phyloP scores from a whole-genome alignment of 495 filamentous ascomycete genomes.

The Aspergillus wentii region DNA sequence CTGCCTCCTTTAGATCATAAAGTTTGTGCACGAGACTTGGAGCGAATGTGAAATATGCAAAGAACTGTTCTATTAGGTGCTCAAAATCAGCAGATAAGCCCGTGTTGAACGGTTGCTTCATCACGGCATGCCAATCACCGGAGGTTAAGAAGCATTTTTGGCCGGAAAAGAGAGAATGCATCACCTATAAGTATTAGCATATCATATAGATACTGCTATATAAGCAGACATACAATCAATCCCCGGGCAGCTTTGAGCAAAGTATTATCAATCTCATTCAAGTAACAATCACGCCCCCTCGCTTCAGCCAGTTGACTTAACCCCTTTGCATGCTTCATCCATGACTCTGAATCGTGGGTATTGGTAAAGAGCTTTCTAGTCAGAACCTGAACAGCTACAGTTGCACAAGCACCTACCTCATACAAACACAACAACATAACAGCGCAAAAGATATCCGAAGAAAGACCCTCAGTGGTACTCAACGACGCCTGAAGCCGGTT shows the following conservation, averaged over 20 bases:
- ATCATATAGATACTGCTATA: background rate
- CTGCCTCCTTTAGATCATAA: constrained; percentile 17
- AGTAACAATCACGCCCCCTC: constrained; percentile 23
- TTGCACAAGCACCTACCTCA: constrained; percentile 18
- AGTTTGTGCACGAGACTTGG: constrained; percentile 28
- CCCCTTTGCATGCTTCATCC: constrained; percentile 35
- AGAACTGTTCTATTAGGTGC: constrained; percentile 22
- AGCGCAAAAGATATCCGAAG: constrained; percentile 26
- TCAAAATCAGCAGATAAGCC: constrained; percentile 11
- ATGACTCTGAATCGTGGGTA: constrained; percentile 22
- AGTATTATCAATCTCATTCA: constrained; percentile 18
- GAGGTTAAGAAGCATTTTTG: constrained; percentile 26
- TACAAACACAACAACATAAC: constrained; percentile 31
- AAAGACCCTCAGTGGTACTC: constrained; percentile 18
- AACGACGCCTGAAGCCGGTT: constrained; percentile 20
- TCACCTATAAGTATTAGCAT: constrained; percentile 16
- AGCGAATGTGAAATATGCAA: constrained; percentile 25
- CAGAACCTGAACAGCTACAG: background rate
- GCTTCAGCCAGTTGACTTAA: constrained; percentile 23
- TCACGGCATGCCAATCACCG: constrained; percentile 26
- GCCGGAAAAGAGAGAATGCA: constrained; percentile 32
- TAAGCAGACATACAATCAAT: constrained; percentile 20
- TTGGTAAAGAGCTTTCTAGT: constrained; percentile 26
- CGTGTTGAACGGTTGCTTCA: constrained; percentile 18
- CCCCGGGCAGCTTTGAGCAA: constrained; percentile 29